Conservation (phyloP, 345 rosid species). For the Eucalyptus albens region DNA sequence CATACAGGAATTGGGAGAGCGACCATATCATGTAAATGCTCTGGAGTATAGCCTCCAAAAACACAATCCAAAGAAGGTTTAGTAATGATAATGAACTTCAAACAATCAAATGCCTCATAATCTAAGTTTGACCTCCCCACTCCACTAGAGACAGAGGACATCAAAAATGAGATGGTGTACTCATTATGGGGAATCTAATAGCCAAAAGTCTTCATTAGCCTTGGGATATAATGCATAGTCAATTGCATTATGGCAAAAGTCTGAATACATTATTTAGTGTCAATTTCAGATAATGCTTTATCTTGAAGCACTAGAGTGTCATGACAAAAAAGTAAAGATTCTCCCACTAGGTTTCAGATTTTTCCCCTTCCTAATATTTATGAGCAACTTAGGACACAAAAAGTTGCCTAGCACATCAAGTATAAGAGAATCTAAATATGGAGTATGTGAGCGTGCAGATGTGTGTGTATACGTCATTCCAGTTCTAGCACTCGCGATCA, state of each 20-base stretch:
- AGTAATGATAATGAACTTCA: not conserved
- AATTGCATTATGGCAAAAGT: not conserved
- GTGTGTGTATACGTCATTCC: not conserved
- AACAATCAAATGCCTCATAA: not conserved
- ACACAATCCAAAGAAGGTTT: not conserved
- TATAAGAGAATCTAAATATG: not conserved
- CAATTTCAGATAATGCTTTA: not conserved
- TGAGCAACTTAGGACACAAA: not conserved
- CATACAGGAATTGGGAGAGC: not conserved
- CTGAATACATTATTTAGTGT: not conserved
- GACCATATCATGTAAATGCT: not conserved
- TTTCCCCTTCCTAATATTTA: not conserved
- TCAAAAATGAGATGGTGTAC: not conserved
- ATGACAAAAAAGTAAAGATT: not conserved
- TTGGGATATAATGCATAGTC: not conserved
- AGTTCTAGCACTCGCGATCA: not conserved
- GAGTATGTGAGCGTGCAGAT: too few relatives aligned
- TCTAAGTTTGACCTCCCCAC: not conserved
- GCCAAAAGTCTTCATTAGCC: not conserved
- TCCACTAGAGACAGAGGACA: not conserved
- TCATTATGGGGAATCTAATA: not conserved
- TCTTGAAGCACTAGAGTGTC: not conserved
- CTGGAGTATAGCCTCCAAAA: not conserved
- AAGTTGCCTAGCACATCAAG: not conserved
- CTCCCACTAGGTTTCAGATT: not conserved